Evolutionary conservation across 2,329 filamentous ascomycete genomes (phyloP).

Genomic region (Dothistroma septosporum): DNA sequence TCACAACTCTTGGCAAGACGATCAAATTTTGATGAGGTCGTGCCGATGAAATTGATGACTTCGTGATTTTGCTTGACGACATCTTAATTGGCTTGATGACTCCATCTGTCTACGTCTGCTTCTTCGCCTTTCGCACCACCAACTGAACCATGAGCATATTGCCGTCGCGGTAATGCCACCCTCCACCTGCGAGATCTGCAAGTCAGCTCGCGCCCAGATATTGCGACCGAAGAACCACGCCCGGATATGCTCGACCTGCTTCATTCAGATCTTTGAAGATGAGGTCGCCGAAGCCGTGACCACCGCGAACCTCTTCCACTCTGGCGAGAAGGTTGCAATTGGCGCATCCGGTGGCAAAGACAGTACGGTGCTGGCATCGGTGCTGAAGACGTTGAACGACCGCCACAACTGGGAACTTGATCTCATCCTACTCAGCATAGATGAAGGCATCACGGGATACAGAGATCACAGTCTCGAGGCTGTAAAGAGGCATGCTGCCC

Average conservation of each 20-base stretch:
- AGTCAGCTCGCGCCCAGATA: constrained; percentile 74
- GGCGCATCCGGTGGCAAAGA: constrained; percentile 97
- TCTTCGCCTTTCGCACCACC: neutral
- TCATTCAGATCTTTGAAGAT: constrained; percentile 80
- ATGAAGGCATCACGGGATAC: constrained; percentile 96
- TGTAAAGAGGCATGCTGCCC: constrained; percentile 85
- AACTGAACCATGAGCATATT: constrained; percentile 1
- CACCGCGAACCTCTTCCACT: constrained; percentile 72
- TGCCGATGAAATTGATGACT: too few relatives aligned
- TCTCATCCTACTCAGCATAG: constrained; percentile 82
- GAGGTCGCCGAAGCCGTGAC: constrained; percentile 92
- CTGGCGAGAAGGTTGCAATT: constrained; percentile 84
- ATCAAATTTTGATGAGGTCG: too few relatives aligned
- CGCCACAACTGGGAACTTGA: constrained; percentile 82
- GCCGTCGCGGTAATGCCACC: constrained; percentile 61
- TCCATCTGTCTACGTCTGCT: too few relatives aligned
- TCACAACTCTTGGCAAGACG: too few relatives aligned
- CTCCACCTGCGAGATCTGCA: constrained; percentile 69
- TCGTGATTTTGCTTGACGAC: too few relatives aligned
- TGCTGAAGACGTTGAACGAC: constrained; percentile 91
- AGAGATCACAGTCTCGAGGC: constrained; percentile 94
- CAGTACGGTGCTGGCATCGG: constrained; percentile 89
- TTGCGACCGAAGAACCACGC: constrained; percentile 92
- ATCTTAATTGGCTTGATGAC: too few relatives aligned
- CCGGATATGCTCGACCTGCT: constrained; percentile 87